Evolutionary conservation across 805 yeast genomes (phyloP).

Genomic region (Myxozyma monticola): DNA sequence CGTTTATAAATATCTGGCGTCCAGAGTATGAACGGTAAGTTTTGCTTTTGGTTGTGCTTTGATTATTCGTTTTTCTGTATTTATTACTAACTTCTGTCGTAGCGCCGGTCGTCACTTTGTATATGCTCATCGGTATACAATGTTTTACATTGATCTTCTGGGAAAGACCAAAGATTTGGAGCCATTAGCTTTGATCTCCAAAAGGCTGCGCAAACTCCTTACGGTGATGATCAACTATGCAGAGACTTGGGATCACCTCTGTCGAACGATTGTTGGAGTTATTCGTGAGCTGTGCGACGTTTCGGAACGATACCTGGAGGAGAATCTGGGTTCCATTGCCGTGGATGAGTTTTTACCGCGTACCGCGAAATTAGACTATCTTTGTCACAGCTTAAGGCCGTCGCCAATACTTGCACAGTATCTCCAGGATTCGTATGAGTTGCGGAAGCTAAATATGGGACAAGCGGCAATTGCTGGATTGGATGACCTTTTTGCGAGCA

Average conservation of each 20-base stretch:
- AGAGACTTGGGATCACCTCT: constrained; percentile 65
- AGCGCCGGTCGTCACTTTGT: constrained; percentile 91
- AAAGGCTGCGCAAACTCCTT: constrained; percentile 74
- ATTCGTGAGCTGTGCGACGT: constrained; percentile 40
- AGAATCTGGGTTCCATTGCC: constrained; percentile 28
- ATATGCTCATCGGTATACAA: constrained; percentile 68
- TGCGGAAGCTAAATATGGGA: constrained; percentile 74
- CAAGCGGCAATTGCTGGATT: constrained; percentile 66
- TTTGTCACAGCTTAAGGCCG: constrained; percentile 19
- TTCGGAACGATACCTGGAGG: constrained; percentile 32
- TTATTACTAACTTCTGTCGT: background rate
- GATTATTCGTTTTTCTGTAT: background rate
- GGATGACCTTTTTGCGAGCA: constrained; percentile 68
- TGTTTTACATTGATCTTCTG: constrained; percentile 60
- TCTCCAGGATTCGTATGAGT: constrained; percentile 55
- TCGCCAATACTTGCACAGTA: constrained; percentile 32
- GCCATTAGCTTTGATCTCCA: constrained; percentile 59
- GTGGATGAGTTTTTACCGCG: constrained; percentile 44
- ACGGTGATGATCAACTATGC: constrained; percentile 70
- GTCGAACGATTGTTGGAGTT: constrained; percentile 51
- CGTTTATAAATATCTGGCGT: constrained; percentile 85
- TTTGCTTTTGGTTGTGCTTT: background rate
- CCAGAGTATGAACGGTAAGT: constrained; percentile 88
- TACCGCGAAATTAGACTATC: constrained; percentile 37
- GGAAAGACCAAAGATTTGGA: constrained; percentile 56